Evolutionary conservation across 768 basidiomycete species (phyloP), one percentile per base, ranked within the genome.

Genomic region (Saitozyma sp.): DNA sequence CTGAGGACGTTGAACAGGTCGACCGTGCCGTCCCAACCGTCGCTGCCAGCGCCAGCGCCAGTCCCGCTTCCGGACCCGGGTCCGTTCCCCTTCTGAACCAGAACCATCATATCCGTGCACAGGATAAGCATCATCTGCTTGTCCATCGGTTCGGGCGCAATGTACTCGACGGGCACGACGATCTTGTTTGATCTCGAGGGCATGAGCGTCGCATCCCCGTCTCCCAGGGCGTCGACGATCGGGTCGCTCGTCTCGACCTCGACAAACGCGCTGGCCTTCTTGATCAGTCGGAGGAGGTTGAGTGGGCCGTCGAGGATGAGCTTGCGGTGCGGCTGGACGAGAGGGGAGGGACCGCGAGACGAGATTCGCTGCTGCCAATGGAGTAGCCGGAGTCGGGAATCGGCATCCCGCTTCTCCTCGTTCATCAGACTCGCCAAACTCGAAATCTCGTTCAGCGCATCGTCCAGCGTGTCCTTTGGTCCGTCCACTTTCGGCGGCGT

Each of bases 1-100:
- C 95, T 85, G 63, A 98, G 81, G 40, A 97, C 95, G 41, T 93
- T 93, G 89, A 92, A 97, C n/a, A 98, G 83, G 75, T 98, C 94
- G 39, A 97, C 92, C 20, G 75, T 80, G 4, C 86, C 87, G 51
- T 83, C 81, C 20, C 86, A 87, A 66, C 95, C 93, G 67, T 85
- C 84, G 50, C 90, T 90, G 46, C 88, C 87, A 29, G 29, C 29
- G 29, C 29, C 29, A 29, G 29, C 29, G 29, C 29, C 29, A 29
- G 29, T 29, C 29, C 29, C 29, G 29, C 2, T 2, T 5, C 29
- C 29, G 29, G 29, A 29, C 29, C 29, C 29, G 13, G 11, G 45
- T 46, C 45, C 45, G 10, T 89, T 86, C 9, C 90, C 88, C 79
- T 94, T 91, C 63, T 90, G 87, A 78, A 91, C 92, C 53, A 98